Percentiles rank a stretch among this genome's conserved stretches.
phyloP scores from a whole-genome alignment of 495 filamentous ascomycete species.

The Trichoderma reesei region DNA sequence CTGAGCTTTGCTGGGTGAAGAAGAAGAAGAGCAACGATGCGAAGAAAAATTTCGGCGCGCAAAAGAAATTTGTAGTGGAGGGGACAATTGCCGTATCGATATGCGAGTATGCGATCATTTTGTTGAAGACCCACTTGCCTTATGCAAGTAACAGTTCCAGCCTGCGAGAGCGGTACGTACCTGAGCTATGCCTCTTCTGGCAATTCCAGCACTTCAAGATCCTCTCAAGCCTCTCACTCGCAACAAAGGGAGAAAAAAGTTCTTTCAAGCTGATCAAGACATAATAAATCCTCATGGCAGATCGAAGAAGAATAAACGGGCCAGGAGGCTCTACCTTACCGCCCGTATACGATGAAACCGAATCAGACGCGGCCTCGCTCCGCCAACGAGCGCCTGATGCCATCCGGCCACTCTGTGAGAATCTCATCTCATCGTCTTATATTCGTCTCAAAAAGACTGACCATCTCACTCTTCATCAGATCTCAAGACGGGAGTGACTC shows the following conservation, averaged over 20 bases:
- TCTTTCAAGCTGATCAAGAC: slow-evolving; percentile 7
- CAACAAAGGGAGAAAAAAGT: neutral
- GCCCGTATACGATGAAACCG: slow-evolving; percentile 50
- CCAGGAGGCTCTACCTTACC: slow-evolving; percentile 67
- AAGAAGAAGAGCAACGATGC: neutral
- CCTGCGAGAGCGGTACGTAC: neutral
- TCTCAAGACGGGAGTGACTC: slow-evolving; percentile 82
- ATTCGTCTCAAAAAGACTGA: slow-evolving; percentile 6
- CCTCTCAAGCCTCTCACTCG: neutral
- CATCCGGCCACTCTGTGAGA: slow-evolving; percentile 76
- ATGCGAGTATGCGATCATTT: neutral
- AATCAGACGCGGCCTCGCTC: slow-evolving; percentile 25
- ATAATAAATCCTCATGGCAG: slow-evolving; percentile 47
- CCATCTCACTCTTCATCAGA: slow-evolving; percentile 39
- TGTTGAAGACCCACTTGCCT: neutral
- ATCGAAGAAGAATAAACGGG: slow-evolving; percentile 85
- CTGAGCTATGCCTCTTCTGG: neutral
- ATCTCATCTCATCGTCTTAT: neutral
- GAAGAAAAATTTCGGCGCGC: neutral
- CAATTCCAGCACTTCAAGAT: slow-evolving; percentile 1
- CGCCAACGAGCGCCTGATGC: slow-evolving; percentile 44
- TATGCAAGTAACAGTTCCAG: neutral
- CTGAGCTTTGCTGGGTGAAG: neutral
- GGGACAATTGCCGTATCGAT: neutral
- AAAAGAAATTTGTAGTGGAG: neutral